phyloP scores from a whole-genome alignment of 345 rosid genomes.

The Gossypium australe region DNA sequence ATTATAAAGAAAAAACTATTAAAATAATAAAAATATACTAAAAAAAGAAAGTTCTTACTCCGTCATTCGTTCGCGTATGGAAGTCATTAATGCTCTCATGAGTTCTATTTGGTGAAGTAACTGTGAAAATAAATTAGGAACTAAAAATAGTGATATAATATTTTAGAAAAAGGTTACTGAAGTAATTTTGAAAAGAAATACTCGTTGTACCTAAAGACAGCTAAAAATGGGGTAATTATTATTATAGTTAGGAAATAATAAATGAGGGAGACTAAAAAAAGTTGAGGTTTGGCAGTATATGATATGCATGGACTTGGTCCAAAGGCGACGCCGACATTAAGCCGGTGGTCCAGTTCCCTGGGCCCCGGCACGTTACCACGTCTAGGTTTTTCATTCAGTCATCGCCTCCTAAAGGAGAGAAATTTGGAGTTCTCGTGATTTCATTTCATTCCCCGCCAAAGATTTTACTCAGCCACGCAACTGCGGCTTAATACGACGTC shows the following conservation, averaged over 20 bases:
- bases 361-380: conserved; percentile 22
- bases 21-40: no score
- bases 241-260: background rate
- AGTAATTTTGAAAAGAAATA: background rate
- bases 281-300: conserved; percentile 43
- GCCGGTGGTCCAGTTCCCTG: conserved; percentile 35
- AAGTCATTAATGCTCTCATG: no score
- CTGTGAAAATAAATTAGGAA: no score
- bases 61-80: no score
- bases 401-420: background rate
- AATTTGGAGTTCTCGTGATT: conserved; percentile 18
- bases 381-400: conserved; percentile 18
- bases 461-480: background rate
- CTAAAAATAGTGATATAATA: no score
- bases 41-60: no score
- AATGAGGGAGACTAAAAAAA: conserved; percentile 24
- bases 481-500: conserved; percentile 4
- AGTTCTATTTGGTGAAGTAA: no score
- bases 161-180: background rate
- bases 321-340: conserved; percentile 38
- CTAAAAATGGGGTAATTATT: background rate
- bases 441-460: conserved; percentile 1
- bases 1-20: no score
- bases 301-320: conserved; percentile 22
- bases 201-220: background rate